Evolutionary conservation across 768 basidiomycete genomes (phyloP), one percentile per base, ranked within the genome.

Genomic region (Leucocoprinus leucothites): DNA sequence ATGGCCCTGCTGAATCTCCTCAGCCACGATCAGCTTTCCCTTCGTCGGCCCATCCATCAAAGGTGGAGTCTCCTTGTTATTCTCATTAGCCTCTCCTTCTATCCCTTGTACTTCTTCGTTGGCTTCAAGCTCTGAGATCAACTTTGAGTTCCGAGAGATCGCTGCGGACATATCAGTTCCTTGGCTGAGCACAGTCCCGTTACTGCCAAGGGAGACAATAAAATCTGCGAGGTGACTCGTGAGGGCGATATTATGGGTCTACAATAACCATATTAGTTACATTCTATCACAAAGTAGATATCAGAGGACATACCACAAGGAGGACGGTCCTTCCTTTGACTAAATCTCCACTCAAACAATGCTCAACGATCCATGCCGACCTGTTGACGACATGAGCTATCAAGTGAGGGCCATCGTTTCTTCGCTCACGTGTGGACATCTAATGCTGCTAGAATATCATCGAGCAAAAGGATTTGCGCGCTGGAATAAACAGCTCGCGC

Each of bases 321-420:
- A 98, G 77, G 47, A 96, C 73, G 0, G 95, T 97, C 45, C 94
- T 79, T 16, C 82, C 85, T n/a, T 73, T 69, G 65, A 94, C 77
- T 40, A 97, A 72, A 45, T 89, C 85, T 7, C 95, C 94, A 59
- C 80, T 76, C 19, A 98, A 74, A 62, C 92, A 94, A 51, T 91
- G 76, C 18, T 83, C 75, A 62, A 87, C 87, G 43, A 98, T 81
- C 70, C 91, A 89, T 59, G 87, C 83, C 0, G 93, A 89, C 0
- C 91, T 94, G 61, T 87, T 85, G 1, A 35, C 26, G 8, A 26
- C 34, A 45, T 48, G 38, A 34, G 19, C 5, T 3, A 19, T 9
- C 22, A 21, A 18, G 36, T 19, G 9, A 1, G 36, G 9, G n/a
- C 36, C 48, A 57, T 36, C 43, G 44, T 6, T 40, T 24, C 19